Conservation (phyloP, 2,329 filamentous ascomycete genomes). For the Leptographium radiaticola region DNA sequence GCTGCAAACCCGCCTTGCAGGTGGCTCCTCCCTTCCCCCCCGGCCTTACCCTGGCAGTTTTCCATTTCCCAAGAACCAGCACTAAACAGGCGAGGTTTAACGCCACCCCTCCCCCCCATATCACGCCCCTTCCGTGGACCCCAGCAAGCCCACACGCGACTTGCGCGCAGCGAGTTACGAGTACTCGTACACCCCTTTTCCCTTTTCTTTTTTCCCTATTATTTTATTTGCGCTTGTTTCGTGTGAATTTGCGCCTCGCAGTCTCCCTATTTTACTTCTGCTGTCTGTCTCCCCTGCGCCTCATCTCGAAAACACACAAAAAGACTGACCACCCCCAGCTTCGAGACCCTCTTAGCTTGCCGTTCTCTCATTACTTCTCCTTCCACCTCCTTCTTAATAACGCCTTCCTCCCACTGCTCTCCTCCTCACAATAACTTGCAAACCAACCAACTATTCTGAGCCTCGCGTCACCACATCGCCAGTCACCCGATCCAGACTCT, state of each 20-base stretch:
- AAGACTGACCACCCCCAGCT: constrained; percentile 7
- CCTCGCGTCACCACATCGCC: not conserved
- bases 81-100: constrained; percentile 2
- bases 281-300: not conserved
- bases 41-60: constrained; percentile 7
- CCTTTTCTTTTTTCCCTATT: not conserved
- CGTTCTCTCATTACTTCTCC: constrained; percentile 1
- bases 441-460: not conserved
- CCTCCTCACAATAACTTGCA: not conserved
- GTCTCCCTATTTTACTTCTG: constrained; percentile 1
- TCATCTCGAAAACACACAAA: constrained; percentile 7
- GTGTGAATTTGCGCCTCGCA: constrained; percentile 5
- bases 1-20: constrained; percentile 6
- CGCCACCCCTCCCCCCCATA: not conserved
- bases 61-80: constrained; percentile 8
- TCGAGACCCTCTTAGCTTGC: not conserved
- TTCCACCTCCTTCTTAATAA: not conserved
- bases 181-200: constrained; percentile 2
- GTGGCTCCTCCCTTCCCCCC: not conserved
- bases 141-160: constrained; percentile 9
- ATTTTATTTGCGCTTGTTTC: constrained; percentile 9
- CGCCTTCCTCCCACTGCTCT: not conserved
- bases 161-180: constrained; percentile 1
- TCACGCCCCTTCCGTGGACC: not conserved
- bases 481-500: not conserved